Conservation (phyloP, 2,329 filamentous ascomycete species). For the Lasiodiplodia theobromae region DNA sequence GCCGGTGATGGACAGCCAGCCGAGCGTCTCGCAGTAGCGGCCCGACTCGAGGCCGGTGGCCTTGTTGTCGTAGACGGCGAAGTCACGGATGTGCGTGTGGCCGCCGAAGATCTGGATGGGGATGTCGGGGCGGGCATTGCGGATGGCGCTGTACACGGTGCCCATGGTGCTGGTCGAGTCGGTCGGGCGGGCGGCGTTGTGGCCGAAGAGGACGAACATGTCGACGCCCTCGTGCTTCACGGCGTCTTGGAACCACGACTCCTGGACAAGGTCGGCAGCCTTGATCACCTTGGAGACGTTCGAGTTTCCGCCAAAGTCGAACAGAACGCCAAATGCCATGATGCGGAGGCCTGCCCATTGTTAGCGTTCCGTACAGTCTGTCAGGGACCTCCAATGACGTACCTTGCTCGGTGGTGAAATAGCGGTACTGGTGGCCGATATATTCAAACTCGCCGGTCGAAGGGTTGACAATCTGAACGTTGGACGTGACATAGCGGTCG, state of each 20-base stretch:
- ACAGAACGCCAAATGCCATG: constrained; percentile 61
- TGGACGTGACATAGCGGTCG: constrained; percentile 61
- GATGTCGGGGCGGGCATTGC: constrained; percentile 61
- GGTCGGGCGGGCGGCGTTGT: constrained; percentile 64
- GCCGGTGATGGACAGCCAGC: constrained; percentile 70
- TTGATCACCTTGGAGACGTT: constrained; percentile 68
- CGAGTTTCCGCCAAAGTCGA: constrained; percentile 63
- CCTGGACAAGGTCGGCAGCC: constrained; percentile 58
- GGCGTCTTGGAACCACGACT: constrained; percentile 67
- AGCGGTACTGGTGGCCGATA: constrained; percentile 57
- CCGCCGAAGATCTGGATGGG: constrained; percentile 72
- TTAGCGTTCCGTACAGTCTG: not conserved
- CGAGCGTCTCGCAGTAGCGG: constrained; percentile 72
- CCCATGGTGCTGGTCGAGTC: constrained; percentile 55
- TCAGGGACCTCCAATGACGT: not conserved
- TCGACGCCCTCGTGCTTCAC: constrained; percentile 65
- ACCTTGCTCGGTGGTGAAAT: constrained; percentile 58
- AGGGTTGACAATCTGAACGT: constrained; percentile 58
- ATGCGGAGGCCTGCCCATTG: constrained; percentile 50
- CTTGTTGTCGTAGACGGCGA: constrained; percentile 67
- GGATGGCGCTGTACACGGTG: constrained; percentile 65
- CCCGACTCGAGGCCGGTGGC: constrained; percentile 68
- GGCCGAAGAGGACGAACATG: constrained; percentile 68
- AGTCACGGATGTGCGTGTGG: constrained; percentile 70
- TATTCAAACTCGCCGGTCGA: constrained; percentile 53